Evolutionary conservation across 495 filamentous ascomycete species (phyloP).

Genomic region (Penicillium waksmanii): DNA sequence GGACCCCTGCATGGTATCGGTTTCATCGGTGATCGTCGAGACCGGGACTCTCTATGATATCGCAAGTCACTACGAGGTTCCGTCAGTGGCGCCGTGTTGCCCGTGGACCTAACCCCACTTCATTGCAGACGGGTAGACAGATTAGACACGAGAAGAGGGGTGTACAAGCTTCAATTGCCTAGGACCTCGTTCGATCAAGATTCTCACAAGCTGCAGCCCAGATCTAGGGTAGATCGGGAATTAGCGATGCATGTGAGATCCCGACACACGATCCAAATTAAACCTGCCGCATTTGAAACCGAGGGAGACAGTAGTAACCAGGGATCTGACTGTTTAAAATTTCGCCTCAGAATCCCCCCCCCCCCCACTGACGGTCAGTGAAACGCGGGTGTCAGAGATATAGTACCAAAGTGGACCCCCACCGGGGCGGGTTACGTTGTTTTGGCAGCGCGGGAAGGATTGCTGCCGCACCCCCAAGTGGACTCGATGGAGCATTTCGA

Average conservation of each 20-base stretch:
- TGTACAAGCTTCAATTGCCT: background rate
- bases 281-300: background rate
- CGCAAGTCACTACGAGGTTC: background rate
- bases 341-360: background rate
- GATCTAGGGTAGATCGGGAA: background rate
- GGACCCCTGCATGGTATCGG: conserved; percentile 3
- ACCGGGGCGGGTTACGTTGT: background rate
- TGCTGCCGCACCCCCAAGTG: background rate
- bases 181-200: conserved; percentile 1
- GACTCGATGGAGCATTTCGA: too few species aligned
- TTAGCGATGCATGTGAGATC: conserved; percentile 3
- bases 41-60: background rate
- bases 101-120: conserved; percentile 2
- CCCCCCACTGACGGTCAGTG: background rate
- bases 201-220: conserved; percentile 3
- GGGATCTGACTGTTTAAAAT: background rate
- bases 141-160: too few species aligned
- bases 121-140: background rate
- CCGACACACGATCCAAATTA: background rate
- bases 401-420: conserved; percentile 10
- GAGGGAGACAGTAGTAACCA: background rate
- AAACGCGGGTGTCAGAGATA: conserved; percentile 22
- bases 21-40: conserved; percentile 1
- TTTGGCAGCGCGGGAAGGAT: background rate
- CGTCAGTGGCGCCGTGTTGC: background rate